Percentiles rank a stretch among this genome's conserved stretches.
phyloP scores from a whole-genome alignment of 345 rosid genomes.

The Fremontodendron californicum region DNA sequence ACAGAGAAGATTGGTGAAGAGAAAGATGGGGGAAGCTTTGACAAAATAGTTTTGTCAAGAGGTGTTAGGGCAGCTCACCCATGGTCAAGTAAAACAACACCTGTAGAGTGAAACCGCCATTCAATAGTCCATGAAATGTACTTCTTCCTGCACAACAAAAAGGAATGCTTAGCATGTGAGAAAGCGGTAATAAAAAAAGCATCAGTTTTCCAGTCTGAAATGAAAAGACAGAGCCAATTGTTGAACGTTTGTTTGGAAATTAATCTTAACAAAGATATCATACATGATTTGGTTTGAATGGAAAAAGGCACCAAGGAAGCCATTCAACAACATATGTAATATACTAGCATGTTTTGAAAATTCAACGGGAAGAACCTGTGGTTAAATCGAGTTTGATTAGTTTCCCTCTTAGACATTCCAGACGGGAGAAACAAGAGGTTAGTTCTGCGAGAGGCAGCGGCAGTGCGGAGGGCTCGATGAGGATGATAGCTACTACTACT shows the following conservation, averaged over 20 bases:
- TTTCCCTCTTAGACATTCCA: slow-evolving; percentile 76
- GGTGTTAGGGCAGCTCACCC: slow-evolving; percentile 40
- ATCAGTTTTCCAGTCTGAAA: not conserved
- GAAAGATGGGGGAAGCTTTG: not conserved
- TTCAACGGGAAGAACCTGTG: slow-evolving; percentile 28
- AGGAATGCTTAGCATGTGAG: not conserved
- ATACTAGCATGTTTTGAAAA: not conserved
- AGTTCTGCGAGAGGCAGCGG: slow-evolving; percentile 60
- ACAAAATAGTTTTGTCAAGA: not conserved
- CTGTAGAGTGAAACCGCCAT: slow-evolving; percentile 79
- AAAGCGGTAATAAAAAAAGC: not conserved
- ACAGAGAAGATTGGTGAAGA: not conserved
- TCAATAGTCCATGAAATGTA: slow-evolving; percentile 82
- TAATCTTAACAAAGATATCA: not conserved
- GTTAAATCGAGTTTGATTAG: slow-evolving; percentile 51
- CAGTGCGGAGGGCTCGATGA: slow-evolving; percentile 36
- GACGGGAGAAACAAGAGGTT: slow-evolving; percentile 52
- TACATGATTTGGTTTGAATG: not conserved
- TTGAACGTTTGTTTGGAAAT: no score
- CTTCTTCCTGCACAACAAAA: slow-evolving; percentile 41
- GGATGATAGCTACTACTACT: slow-evolving; percentile 23
- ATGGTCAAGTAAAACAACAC: slow-evolving; percentile 59
- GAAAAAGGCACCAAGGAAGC: not conserved
- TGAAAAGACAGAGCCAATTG: not conserved
- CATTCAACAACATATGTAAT: not conserved